Evolutionary conservation across 1,284 basidiomycete species (phyloP).

Genomic region (Heterobasidion irregulare): DNA sequence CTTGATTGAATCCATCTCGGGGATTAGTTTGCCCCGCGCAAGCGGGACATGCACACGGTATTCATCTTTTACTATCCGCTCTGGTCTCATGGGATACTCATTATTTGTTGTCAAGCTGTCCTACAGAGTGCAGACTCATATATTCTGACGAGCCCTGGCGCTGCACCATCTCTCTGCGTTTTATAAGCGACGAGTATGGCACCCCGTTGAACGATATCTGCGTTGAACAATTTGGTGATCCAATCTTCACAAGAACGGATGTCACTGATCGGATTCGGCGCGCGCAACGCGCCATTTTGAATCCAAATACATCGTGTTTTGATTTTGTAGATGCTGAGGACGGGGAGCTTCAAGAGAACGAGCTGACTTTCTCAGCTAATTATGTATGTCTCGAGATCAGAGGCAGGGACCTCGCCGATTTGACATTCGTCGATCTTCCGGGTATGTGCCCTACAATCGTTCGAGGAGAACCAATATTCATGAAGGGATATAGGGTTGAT

Average conservation of each 20-base stretch:
- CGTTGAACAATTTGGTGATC: slow-evolving; percentile 41
- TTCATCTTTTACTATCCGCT: background rate
- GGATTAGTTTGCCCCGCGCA: slow-evolving; percentile 56
- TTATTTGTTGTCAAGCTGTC: slow-evolving; percentile 36
- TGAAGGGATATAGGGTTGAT: slow-evolving; percentile 45
- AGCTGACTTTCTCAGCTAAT: slow-evolving; percentile 54
- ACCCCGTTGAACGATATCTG: slow-evolving; percentile 29
- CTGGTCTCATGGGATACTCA: background rate
- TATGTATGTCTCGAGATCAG: slow-evolving; percentile 59
- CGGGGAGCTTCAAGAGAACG: slow-evolving; percentile 16
- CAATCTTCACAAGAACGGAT: slow-evolving; percentile 38
- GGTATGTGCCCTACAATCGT: slow-evolving; percentile 26
- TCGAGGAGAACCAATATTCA: background rate
- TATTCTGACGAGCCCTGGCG: slow-evolving; percentile 39
- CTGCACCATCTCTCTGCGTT: slow-evolving; percentile 47
- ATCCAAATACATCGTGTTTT: slow-evolving; percentile 32
- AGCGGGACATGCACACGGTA: slow-evolving; percentile 57
- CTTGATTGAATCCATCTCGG: slow-evolving; percentile 62
- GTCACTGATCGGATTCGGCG: slow-evolving; percentile 62
- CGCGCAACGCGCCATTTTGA: slow-evolving; percentile 67
- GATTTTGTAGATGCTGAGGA: slow-evolving; percentile 33
- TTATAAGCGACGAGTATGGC: slow-evolving; percentile 37
- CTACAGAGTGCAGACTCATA: slow-evolving; percentile 55
- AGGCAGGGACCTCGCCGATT: slow-evolving; percentile 58
- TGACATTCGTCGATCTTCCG: slow-evolving; percentile 68